phyloP scores from a whole-genome alignment of 257 asterid species.

The Penstemon barbatus region DNA sequence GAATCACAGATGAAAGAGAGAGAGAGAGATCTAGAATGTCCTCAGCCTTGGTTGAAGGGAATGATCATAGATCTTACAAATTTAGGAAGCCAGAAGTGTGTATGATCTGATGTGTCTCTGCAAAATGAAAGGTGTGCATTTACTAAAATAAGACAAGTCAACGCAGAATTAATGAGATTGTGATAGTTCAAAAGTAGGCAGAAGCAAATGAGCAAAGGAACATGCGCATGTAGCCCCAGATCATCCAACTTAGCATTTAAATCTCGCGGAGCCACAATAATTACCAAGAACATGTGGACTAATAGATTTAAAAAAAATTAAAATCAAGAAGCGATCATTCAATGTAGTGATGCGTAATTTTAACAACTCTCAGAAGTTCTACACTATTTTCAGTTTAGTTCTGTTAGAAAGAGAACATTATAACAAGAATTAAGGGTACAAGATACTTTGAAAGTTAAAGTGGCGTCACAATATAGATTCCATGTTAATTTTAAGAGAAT shows the following conservation, averaged over 20 bases:
- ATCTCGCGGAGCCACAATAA: background rate
- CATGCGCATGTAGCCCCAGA: background rate
- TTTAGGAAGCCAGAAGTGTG: background rate
- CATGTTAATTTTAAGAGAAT: too few relatives aligned
- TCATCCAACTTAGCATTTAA: background rate
- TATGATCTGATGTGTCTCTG: background rate
- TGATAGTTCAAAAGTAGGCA: background rate
- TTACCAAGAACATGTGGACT: background rate
- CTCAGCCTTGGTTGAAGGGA: background rate
- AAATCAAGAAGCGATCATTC: too few relatives aligned
- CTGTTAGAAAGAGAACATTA: too few relatives aligned
- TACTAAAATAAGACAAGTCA: slow-evolving; percentile 7
- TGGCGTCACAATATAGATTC: too few relatives aligned
- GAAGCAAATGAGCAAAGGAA: background rate
- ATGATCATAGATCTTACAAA: background rate
- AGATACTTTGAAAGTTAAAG: too few relatives aligned
- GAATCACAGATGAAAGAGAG: background rate
- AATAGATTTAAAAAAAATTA: too few relatives aligned
- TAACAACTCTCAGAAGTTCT: too few relatives aligned
- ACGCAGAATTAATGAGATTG: slow-evolving; percentile 4
- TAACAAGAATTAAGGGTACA: too few relatives aligned
- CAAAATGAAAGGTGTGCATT: background rate
- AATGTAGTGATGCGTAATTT: too few relatives aligned
- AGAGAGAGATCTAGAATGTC: slow-evolving; percentile 5
- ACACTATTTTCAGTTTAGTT: too few relatives aligned